Conservation (phyloP, 73 alveolate genomes). For the Symbiodinium natans region DNA sequence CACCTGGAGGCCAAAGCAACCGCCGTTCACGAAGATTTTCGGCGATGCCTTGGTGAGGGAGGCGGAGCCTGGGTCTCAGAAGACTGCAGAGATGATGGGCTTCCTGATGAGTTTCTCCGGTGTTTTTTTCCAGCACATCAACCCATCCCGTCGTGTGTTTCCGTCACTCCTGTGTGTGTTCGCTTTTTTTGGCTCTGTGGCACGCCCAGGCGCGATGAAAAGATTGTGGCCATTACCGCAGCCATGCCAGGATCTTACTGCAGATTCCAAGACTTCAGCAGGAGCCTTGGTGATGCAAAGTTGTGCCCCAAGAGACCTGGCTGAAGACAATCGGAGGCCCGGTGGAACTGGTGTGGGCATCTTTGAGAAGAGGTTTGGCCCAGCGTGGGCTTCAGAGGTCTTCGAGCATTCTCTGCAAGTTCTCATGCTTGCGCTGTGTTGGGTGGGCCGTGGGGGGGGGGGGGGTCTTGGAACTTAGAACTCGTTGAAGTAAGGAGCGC, state of each 20-base stretch:
- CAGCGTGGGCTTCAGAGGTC: constrained; percentile 20
- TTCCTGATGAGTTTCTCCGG: no score
- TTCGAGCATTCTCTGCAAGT: neutral
- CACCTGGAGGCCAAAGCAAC: constrained; percentile 48
- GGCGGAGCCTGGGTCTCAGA: constrained; percentile 47
- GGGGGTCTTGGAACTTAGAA: no score
- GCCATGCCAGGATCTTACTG: constrained; percentile 95
- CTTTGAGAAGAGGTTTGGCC: constrained; percentile 95
- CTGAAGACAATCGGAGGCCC: constrained; percentile 22
- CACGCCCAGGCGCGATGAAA: constrained; percentile 94
- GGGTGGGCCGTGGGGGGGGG: no score
- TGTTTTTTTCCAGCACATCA: no score
- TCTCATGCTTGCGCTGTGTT: no score
- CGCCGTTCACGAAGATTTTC: constrained; percentile 83
- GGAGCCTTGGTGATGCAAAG: no score
- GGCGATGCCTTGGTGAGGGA: constrained; percentile 87
- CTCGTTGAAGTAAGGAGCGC: constrained; percentile 91
- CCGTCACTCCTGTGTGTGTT: no score
- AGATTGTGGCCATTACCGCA: constrained; percentile 96
- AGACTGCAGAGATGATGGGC: no score
- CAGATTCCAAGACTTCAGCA: no score
- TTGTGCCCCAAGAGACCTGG: no score
- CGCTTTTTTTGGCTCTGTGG: no score
- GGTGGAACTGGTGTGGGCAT: constrained; percentile 95
- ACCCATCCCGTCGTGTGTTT: no score